Percentiles rank a stretch among this genome's conserved stretches.
Conservation (phyloP, 1,284 basidiomycete genomes). For the Naganishia albida region DNA sequence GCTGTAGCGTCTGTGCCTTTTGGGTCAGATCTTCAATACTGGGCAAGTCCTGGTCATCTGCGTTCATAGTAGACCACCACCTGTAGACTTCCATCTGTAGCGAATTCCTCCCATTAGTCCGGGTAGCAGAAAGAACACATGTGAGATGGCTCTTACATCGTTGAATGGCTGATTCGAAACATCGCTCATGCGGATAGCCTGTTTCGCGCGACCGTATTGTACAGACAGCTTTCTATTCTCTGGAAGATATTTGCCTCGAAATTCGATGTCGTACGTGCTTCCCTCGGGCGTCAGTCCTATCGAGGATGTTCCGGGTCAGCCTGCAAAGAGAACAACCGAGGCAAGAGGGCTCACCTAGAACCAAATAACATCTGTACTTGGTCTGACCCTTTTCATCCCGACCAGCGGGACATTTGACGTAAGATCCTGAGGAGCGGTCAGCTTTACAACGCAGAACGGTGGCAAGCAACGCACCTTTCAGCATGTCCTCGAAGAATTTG, state of each 20-base stretch:
- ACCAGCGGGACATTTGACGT: slow-evolving; percentile 32
- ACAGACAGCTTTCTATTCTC: slow-evolving; percentile 32
- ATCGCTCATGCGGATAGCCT: slow-evolving; percentile 33
- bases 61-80: slow-evolving; percentile 33
- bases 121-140: neutral
- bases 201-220: slow-evolving; percentile 31
- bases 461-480: slow-evolving; percentile 21
- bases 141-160: slow-evolving; percentile 6
- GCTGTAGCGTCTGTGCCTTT: slow-evolving; percentile 26
- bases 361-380: slow-evolving; percentile 32
- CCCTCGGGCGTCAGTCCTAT: slow-evolving; percentile 30
- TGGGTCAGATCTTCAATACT: slow-evolving; percentile 10
- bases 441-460: neutral
- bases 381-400: slow-evolving; percentile 29
- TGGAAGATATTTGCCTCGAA: slow-evolving; percentile 29
- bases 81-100: slow-evolving; percentile 28
- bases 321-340: neutral
- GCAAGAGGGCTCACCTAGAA: slow-evolving; percentile 25
- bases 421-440: slow-evolving; percentile 14
- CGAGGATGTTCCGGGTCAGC: neutral
- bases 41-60: slow-evolving; percentile 31
- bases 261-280: slow-evolving; percentile 32
- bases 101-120: too few relatives aligned
- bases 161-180: slow-evolving; percentile 31
- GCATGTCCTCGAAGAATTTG: slow-evolving; percentile 32